These are phyloP conservation scores for Naganishia vishniacii DNA, from an alignment of 768 basidiomycete genomes.

Conservation along the genomic window DNA sequence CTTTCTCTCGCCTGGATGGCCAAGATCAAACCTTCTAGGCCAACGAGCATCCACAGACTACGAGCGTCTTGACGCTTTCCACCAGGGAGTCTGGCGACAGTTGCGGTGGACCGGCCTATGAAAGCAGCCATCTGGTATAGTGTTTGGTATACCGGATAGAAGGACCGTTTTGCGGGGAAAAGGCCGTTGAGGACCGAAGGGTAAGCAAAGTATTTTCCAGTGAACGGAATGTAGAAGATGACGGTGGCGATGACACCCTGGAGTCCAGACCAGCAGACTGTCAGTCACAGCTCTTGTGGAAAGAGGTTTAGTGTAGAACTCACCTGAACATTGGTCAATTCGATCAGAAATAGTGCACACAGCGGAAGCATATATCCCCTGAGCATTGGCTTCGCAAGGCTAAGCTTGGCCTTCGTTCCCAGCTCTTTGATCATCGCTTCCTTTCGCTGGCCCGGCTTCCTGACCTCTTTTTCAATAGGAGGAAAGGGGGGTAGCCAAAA, in stretches of 20 bases:
- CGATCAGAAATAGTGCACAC: constrained; percentile 23
- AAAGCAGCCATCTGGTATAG: constrained; percentile 25
- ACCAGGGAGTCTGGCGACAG: constrained; percentile 23
- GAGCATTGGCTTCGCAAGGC: constrained; percentile 21
- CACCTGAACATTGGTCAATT: constrained; percentile 25
- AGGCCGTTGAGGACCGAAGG: constrained; percentile 24
- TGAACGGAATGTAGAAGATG: constrained; percentile 27
- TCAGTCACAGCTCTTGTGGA: not conserved
- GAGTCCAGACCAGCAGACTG: not conserved
- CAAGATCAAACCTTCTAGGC: constrained; percentile 20
- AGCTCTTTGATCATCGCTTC: constrained; percentile 27
- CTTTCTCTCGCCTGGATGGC: constrained; percentile 16
- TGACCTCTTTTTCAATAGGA: constrained; percentile 14
- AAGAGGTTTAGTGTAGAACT: not conserved
- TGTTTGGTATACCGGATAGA: constrained; percentile 26
- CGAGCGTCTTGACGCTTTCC: constrained; percentile 23
- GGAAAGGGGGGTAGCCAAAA: constrained; percentile 26
- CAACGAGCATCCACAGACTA: constrained; percentile 20
- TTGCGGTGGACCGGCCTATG: constrained; percentile 22
- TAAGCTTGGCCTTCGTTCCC: constrained; percentile 24
- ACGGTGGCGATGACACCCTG: constrained; percentile 26
- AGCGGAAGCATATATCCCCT: constrained; percentile 22
- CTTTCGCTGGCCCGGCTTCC: constrained; percentile 16
- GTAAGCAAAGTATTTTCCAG: constrained; percentile 16
- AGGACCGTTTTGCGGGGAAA: constrained; percentile 25